These are phyloP conservation scores for Colletotrichum neosansevieriae DNA, from an alignment of 2,329 filamentous ascomycete species.

Conservation along the genomic window DNA sequence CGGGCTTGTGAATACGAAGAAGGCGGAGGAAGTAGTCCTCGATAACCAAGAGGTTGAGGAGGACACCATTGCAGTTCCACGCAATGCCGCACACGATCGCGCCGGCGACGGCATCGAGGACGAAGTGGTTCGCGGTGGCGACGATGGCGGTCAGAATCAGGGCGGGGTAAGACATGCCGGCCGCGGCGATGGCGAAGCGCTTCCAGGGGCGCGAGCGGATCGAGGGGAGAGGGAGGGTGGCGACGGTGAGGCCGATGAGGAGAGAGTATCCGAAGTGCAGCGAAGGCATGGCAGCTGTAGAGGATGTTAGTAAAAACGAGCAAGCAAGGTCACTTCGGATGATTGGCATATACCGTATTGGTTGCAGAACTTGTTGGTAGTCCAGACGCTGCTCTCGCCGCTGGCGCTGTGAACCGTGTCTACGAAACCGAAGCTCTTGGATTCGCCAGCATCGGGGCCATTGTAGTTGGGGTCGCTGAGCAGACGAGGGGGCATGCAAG, in stretches of 20 bases:
- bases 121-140: conserved; percentile 79
- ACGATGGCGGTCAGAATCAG: conserved; percentile 76
- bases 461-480: conserved; percentile 66
- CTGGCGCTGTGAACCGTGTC: conserved; percentile 61
- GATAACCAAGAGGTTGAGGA: conserved; percentile 73
- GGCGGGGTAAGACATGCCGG: conserved; percentile 73
- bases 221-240: conserved; percentile 71
- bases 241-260: conserved; percentile 77
- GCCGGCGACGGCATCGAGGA: conserved; percentile 78
- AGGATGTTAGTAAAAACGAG: conserved; percentile 6
- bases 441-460: conserved; percentile 67
- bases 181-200: conserved; percentile 56
- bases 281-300: conserved; percentile 76
- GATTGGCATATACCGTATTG: conserved; percentile 70
- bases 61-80: conserved; percentile 66
- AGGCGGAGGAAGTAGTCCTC: conserved; percentile 77
- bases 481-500: conserved; percentile 67
- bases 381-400: conserved; percentile 61
- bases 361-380: conserved; percentile 79
- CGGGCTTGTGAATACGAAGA: conserved; percentile 74
- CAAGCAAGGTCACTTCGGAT: fast-evolving
- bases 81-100: conserved; percentile 73
- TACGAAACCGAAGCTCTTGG: conserved; percentile 66
- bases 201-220: conserved; percentile 64
- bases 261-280: conserved; percentile 82